phyloP scores from a whole-genome alignment of 345 rosid species.

The Camelina sativa region DNA sequence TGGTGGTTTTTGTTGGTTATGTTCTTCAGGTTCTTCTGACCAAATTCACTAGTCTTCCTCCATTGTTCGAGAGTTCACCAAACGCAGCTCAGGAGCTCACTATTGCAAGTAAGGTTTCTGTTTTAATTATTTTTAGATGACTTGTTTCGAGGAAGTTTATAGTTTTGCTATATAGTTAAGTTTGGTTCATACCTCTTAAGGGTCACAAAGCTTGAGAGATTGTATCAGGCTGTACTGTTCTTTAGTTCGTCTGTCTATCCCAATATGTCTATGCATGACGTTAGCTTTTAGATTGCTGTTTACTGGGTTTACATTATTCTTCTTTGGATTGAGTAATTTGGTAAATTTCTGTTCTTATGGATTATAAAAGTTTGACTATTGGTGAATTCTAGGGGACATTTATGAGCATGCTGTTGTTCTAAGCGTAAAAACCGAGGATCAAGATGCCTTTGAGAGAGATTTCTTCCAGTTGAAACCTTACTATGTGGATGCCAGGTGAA shows the following conservation, averaged over 20 bases:
- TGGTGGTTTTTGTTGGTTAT: not conserved
- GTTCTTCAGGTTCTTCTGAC: slow-evolving; percentile 79
- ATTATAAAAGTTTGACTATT: not conserved
- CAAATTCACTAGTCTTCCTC: slow-evolving; percentile 79
- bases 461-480: slow-evolving; percentile 95
- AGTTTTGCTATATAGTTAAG: not conserved
- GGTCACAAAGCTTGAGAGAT: not conserved
- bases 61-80: slow-evolving; percentile 80
- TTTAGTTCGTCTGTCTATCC: not conserved
- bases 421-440: slow-evolving; percentile 88
- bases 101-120: slow-evolving; percentile 64
- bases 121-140: not conserved
- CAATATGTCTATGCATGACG: not conserved
- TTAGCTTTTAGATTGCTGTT: not conserved
- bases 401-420: slow-evolving; percentile 92
- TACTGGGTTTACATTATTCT: not conserved
- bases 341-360: not conserved
- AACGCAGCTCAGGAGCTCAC: slow-evolving; percentile 67
- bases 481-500: slow-evolving; percentile 88
- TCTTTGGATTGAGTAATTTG: not conserved
- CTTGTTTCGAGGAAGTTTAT: not conserved
- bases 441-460: slow-evolving; percentile 96
- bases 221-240: not conserved
- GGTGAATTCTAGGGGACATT: slow-evolving; percentile 67
- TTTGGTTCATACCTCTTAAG: not conserved